These are phyloP conservation scores for Hypericum androsaemum DNA, from an alignment of 345 rosid genomes.

Conservation along the genomic window DNA sequence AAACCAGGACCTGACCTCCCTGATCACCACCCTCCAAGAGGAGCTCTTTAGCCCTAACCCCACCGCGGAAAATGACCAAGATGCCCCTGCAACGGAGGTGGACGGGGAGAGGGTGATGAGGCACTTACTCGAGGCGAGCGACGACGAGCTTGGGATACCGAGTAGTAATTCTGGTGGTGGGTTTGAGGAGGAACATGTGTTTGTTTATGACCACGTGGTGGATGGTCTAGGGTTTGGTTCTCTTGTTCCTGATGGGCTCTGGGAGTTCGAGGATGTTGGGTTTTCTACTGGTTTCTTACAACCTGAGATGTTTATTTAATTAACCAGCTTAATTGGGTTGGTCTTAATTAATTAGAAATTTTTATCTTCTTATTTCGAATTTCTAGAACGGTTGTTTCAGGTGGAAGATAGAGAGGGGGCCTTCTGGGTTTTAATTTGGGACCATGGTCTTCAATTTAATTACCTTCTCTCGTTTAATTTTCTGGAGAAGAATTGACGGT, in stretches of 20 bases:
- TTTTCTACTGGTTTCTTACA: slow-evolving; percentile 52
- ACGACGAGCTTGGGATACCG: slow-evolving; percentile 87
- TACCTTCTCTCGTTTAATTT: no score
- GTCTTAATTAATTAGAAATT: no score
- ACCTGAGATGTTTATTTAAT: slow-evolving; percentile 51
- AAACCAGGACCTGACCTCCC: slow-evolving; percentile 38
- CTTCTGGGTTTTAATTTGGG: no score
- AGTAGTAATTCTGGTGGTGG: slow-evolving; percentile 9
- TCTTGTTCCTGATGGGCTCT: slow-evolving; percentile 37
- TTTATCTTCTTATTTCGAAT: no score
- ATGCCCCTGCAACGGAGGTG: slow-evolving; percentile 13
- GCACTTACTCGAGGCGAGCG: slow-evolving; percentile 76
- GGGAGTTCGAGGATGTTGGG: slow-evolving; percentile 80
- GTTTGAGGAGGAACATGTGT: slow-evolving; percentile 26
- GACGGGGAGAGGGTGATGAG: slow-evolving; percentile 55
- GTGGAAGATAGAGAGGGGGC: no score
- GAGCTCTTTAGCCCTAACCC: not conserved
- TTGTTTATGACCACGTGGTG: not conserved
- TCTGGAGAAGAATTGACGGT: no score
- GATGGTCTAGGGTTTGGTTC: not conserved
- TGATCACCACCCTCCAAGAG: slow-evolving; percentile 51
- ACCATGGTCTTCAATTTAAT: no score
- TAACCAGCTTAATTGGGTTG: no score
- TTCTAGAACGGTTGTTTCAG: no score
- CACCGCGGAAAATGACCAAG: slow-evolving; percentile 13